Percentiles rank a stretch among this genome's conserved stretches.
Evolutionary conservation across 805 yeast genomes (phyloP).

Genomic region (Millerozyma acaciae): DNA sequence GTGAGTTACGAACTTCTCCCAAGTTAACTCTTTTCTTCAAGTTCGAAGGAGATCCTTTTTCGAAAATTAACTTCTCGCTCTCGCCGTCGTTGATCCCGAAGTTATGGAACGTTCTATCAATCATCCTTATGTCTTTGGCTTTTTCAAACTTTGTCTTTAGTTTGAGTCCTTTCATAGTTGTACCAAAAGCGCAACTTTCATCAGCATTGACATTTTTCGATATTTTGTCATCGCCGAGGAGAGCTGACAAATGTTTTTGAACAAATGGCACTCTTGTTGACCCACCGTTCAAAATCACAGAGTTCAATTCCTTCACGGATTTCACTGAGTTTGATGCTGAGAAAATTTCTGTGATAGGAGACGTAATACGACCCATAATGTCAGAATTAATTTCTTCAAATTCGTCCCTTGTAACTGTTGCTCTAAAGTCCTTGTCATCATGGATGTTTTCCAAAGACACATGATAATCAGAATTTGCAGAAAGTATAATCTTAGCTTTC

Average conservation of each 20-base stretch:
- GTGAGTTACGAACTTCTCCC: slow-evolving; percentile 25
- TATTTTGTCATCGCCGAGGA: slow-evolving; percentile 57
- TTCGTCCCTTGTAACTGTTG: slow-evolving; percentile 69
- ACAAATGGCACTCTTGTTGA: slow-evolving; percentile 87
- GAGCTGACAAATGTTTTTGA: slow-evolving; percentile 53
- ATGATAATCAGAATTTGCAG: slow-evolving; percentile 82
- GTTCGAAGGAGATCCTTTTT: slow-evolving; percentile 41
- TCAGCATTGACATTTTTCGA: slow-evolving; percentile 91
- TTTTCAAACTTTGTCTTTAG: slow-evolving; percentile 65
- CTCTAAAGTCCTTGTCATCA: slow-evolving; percentile 70
- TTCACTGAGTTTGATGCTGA: slow-evolving; percentile 20
- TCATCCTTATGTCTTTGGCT: slow-evolving; percentile 52
- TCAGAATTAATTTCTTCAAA: slow-evolving; percentile 59
- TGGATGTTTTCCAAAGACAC: slow-evolving; percentile 72
- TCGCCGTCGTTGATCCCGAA: slow-evolving; percentile 38
- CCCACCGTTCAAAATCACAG: slow-evolving; percentile 86
- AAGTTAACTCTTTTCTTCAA: slow-evolving; percentile 32
- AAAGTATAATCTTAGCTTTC: slow-evolving; percentile 77
- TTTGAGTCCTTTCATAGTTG: slow-evolving; percentile 75
- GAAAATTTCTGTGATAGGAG: slow-evolving; percentile 56
- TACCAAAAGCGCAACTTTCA: slow-evolving; percentile 89
- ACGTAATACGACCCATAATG: slow-evolving; percentile 41
- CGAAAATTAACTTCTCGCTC: slow-evolving; percentile 35
- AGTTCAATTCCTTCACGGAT: slow-evolving; percentile 40
- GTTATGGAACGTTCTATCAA: slow-evolving; percentile 52